Evolutionary conservation across 257 asterid genomes (phyloP), one percentile per base, ranked within the genome.

Genomic region (Solanum megistacrolobum): DNA sequence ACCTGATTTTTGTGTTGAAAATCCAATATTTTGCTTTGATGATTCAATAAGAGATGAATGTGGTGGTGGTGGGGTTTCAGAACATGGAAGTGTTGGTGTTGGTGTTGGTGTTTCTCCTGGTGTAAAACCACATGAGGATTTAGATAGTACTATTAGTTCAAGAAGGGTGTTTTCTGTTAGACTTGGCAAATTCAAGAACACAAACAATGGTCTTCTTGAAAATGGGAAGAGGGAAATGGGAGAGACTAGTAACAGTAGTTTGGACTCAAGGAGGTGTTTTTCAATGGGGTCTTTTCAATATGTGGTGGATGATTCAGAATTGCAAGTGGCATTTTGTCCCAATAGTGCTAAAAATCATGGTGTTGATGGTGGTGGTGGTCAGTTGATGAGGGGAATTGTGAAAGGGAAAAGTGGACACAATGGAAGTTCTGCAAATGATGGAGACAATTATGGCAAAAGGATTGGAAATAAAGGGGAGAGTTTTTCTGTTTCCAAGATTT

Each of bases 241-340:
- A 27, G 99, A 95, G 92, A 91, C 93, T 81, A 96, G 99, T 86
- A 91, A 92, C 58, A 89, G 96, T 83, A 92, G 89, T 89, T 89
- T 97, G 93, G 98, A 92, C 87, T 94, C 90, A 43, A 96, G 99
- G 90, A 96, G 99, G 87, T 97, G 99, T 90, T 97, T 84, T 69
- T 97, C 99, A 5, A 95, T 97, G 99, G 99, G 99, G 11, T 96
- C 99, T 34, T 96, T 90, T 58, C 96, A 96, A 39, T 97, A 97
- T 92, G 99, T 97, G 91, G 99, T 96, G 75, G 98, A 90, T 89
- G 95, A 94, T 91, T 93, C 95, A 38, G 98, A 95, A 16, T 89
- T 97, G 90, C 98, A 96, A 87, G 99, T 97, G 43, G 94, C 95
- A 55, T 86, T 94, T 88, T 89, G 92, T 79, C 92, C 93, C 3